Base-by-base conservation (phyloP, 2,329 filamentous ascomycete species). In the Pseudocercospora eumusae region DNA sequence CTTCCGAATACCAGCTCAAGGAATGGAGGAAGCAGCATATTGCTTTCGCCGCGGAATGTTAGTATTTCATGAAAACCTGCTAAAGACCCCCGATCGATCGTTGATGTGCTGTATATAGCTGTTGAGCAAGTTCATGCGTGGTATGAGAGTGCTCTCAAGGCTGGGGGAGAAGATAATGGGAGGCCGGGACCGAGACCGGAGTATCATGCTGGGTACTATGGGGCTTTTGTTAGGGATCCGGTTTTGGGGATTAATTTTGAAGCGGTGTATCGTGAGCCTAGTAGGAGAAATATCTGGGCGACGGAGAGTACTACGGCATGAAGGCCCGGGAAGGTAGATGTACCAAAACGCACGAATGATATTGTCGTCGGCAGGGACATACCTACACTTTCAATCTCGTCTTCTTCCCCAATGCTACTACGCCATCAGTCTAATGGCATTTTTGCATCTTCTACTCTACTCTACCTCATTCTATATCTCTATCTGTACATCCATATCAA, bases 121-220 rank as follows among this genome's bases (percentile, higher is more conserved):
- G 53, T 52, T 28, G 59, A 61, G 4, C 55, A 61, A 10, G 59
- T 64, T 8, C 54, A 64, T 18, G 36, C 47, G 23, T 64, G 60
- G 44, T 52, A 64, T 36, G 59, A 56, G 36, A 59, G 55, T 10
- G 62, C 62, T 2, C 50, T 64, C 13, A 59, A 56, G 28, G 62
- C 62, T 0, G 62, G 62, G 1, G 62, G 62, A 11, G 57, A 61
- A 54, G 62, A 64, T n/a, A 64, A 64, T 49, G 62, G 62, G 31
- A 55, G 47, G 7, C 62, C 62, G 1, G 62, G 62, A n/a, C 55
- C 50, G 21, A 54, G 62, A 36, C 20, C 23, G 4, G 31, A 61
- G 31, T 64, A 61, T 20, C 55, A 57, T n/a, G 55, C 58, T 33
- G 62, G 56, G n/a, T 64, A 64, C 23, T 64, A 64, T 56, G 62